Evolutionary conservation across 140 eudicot genomes (phyloP).

Genomic region (Anethum foeniculum): DNA sequence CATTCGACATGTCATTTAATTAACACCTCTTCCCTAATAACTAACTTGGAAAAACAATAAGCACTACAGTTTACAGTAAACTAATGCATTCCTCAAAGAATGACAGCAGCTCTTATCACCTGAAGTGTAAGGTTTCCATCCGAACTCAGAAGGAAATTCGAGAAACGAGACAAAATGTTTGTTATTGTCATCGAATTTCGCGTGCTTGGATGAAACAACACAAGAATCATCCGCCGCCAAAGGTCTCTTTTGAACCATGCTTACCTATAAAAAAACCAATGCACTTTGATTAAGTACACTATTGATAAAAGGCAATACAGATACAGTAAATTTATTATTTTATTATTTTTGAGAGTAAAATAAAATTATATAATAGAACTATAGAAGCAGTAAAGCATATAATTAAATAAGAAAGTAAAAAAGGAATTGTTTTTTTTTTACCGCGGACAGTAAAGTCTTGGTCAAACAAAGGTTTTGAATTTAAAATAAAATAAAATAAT

Average conservation of each 20-base stretch:
- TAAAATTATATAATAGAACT: too few relatives aligned
- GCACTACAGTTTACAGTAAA: not conserved
- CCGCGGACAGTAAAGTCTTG: not conserved
- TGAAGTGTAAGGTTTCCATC: slow-evolving; percentile 19
- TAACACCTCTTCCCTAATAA: not conserved
- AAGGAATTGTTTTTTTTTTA: not conserved
- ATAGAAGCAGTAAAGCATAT: too few relatives aligned
- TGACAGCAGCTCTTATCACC: slow-evolving; percentile 25
- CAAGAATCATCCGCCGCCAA: slow-evolving; percentile 35
- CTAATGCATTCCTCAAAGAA: too few relatives aligned
- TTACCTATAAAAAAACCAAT: slow-evolving; percentile 5
- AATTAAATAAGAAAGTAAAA: too few relatives aligned
- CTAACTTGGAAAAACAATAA: not conserved
- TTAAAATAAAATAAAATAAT: not conserved
- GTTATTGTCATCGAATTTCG: slow-evolving; percentile 27
- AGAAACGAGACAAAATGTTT: slow-evolving; percentile 20
- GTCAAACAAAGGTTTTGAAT: not conserved
- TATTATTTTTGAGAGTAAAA: too few relatives aligned
- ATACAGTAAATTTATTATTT: too few relatives aligned
- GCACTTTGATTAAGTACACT: not conserved
- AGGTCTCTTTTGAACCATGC: slow-evolving; percentile 57
- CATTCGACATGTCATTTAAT: not conserved
- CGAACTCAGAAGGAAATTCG: slow-evolving; percentile 19
- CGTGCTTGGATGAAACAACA: slow-evolving; percentile 48
- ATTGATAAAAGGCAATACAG: too few relatives aligned